phyloP scores from a whole-genome alignment of 2,329 filamentous ascomycete species.

The Plectosphaerella plurivora region DNA sequence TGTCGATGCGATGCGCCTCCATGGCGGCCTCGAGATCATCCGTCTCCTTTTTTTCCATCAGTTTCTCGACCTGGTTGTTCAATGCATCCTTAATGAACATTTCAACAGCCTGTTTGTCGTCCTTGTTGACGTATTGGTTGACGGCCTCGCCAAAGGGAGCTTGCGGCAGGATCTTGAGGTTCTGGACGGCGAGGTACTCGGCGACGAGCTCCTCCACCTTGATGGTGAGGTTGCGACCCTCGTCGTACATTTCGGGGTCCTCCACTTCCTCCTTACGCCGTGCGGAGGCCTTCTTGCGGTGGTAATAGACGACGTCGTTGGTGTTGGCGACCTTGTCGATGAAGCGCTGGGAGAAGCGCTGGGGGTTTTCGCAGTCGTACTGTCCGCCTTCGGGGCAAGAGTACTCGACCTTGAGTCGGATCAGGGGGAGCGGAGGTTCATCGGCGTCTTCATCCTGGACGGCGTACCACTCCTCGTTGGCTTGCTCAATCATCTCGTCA shows the following conservation, averaged over 20 bases:
- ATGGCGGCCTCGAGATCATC: slow-evolving; percentile 70
- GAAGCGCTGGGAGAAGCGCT: slow-evolving; percentile 92
- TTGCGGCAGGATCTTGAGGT: slow-evolving; percentile 86
- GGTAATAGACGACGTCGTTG: slow-evolving; percentile 89
- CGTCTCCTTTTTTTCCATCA: slow-evolving; percentile 57
- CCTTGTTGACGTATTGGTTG: slow-evolving; percentile 87
- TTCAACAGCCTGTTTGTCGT: slow-evolving; percentile 90
- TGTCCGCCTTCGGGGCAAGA: slow-evolving; percentile 77
- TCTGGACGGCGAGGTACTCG: slow-evolving; percentile 82
- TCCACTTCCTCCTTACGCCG: slow-evolving; percentile 50
- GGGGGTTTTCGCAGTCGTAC: slow-evolving; percentile 91
- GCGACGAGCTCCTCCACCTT: slow-evolving; percentile 86
- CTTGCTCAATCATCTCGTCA: slow-evolving; percentile 81
- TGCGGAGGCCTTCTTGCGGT: slow-evolving; percentile 73
- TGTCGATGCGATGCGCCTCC: slow-evolving; percentile 63
- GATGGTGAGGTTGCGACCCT: slow-evolving; percentile 63
- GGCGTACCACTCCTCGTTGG: slow-evolving; percentile 73
- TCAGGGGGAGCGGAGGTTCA: slow-evolving; percentile 71
- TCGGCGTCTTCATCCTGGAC: slow-evolving; percentile 63
- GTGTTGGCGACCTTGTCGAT: slow-evolving; percentile 86
- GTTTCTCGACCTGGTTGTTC: slow-evolving; percentile 63
- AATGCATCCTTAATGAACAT: slow-evolving; percentile 71
- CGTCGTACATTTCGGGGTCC: slow-evolving; percentile 59
- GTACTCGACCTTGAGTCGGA: slow-evolving; percentile 88
- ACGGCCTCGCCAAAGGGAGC: slow-evolving; percentile 92